phyloP scores from a whole-genome alignment of 495 filamentous ascomycete genomes.

The Xylaria venustula region DNA sequence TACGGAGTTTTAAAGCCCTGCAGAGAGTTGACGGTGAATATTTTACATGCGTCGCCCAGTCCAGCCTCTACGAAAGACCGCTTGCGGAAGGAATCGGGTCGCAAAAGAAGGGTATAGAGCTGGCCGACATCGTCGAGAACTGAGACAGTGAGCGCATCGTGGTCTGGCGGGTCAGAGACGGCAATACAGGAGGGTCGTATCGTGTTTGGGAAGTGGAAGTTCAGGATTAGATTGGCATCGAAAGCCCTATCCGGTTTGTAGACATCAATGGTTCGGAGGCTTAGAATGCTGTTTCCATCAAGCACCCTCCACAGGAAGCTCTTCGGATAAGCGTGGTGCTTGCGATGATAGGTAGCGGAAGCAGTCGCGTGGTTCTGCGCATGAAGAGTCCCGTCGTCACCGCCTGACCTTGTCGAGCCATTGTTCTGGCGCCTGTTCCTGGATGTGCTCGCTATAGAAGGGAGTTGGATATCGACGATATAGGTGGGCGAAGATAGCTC shows the following conservation, averaged over 20 bases:
- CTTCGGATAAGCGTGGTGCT: constrained; percentile 68
- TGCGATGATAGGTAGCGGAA: constrained; percentile 81
- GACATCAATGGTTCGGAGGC: constrained; percentile 80
- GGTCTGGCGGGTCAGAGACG: constrained; percentile 73
- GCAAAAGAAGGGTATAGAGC: constrained; percentile 76
- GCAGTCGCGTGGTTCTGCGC: constrained; percentile 70
- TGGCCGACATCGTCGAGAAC: constrained; percentile 75
- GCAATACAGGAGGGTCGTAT: constrained; percentile 75
- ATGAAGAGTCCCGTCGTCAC: constrained; percentile 57
- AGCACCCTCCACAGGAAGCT: constrained; percentile 89
- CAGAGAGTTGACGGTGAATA: constrained; percentile 66
- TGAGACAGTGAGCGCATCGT: constrained; percentile 76
- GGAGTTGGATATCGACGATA: constrained; percentile 72
- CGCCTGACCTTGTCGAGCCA: constrained; percentile 37
- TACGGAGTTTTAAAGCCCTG: constrained; percentile 73
- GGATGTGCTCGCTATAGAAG: constrained; percentile 40
- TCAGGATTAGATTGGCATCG: constrained; percentile 71
- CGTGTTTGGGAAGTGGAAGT: constrained; percentile 68
- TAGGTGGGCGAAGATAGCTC: constrained; percentile 69
- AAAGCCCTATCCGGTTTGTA: constrained; percentile 63
- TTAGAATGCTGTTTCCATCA: constrained; percentile 74
- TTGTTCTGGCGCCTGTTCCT: constrained; percentile 29
- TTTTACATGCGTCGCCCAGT: constrained; percentile 73
- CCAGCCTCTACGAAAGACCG: constrained; percentile 65
- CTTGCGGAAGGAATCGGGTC: constrained; percentile 75